Evolutionary conservation across 495 filamentous ascomycete species (phyloP).

Genomic region (Aspergillus homomorphus): DNA sequence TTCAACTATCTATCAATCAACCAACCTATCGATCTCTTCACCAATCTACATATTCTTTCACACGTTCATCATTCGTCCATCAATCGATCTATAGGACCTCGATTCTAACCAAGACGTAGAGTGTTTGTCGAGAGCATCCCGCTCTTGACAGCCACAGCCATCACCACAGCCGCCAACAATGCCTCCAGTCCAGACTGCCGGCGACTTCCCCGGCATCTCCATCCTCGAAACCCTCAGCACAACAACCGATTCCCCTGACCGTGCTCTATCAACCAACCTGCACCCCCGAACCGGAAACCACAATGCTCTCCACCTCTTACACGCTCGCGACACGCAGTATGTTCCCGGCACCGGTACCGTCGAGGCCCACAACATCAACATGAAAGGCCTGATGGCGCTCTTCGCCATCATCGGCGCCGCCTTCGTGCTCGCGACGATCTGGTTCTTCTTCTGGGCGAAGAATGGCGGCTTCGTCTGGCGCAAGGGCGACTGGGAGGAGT

Average conservation of each 20-base stretch:
- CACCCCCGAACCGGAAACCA: not conserved
- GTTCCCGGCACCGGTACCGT: constrained; percentile 53
- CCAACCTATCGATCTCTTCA: not conserved
- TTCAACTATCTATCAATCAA: constrained; percentile 6
- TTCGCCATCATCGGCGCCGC: constrained; percentile 80
- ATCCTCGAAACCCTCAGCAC: constrained; percentile 12
- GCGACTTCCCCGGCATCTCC: constrained; percentile 29
- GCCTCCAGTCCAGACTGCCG: constrained; percentile 32
- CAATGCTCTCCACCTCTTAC: constrained; percentile 14
- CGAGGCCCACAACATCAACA: constrained; percentile 70
- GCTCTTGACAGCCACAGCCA: constrained; percentile 33
- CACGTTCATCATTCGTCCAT: constrained; percentile 4
- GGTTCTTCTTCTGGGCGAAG: constrained; percentile 99
- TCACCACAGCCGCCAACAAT: constrained; percentile 23
- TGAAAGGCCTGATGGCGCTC: constrained; percentile 74
- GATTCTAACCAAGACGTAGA: constrained; percentile 10
- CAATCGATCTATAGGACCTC: constrained; percentile 10
- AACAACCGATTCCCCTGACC: not conserved
- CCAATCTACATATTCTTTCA: not conserved
- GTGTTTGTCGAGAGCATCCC: constrained; percentile 36
- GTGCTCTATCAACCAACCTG: not conserved
- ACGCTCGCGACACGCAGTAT: constrained; percentile 21
- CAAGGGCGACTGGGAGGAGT: constrained; percentile 91
- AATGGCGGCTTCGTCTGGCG: constrained; percentile 90
- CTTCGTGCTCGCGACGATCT: constrained; percentile 74